phyloP scores from a whole-genome alignment of 148 eudicot species.

The Pharnaceum exiguum region DNA sequence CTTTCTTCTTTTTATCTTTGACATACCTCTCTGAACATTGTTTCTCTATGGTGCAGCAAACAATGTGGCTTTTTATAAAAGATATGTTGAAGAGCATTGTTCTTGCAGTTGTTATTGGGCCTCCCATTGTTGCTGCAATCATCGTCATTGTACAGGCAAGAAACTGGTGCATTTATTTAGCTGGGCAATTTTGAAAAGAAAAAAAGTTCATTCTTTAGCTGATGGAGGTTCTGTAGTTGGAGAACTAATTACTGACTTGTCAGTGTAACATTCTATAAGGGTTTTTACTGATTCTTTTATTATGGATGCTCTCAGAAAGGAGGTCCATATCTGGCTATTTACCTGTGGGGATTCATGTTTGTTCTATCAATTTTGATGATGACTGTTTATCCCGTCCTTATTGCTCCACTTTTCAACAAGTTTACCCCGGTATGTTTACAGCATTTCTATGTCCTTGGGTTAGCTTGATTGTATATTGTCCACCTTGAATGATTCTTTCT shows the following conservation, averaged over 20 bases:
- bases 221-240: neutral
- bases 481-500: neutral
- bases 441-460: neutral
- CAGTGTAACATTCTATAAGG: neutral
- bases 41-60: conserved; percentile 64
- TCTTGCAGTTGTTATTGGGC: conserved; percentile 72
- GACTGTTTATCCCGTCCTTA: conserved; percentile 84
- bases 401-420: conserved; percentile 97
- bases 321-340: conserved; percentile 96
- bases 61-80: conserved; percentile 73
- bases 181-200: too few relatives aligned
- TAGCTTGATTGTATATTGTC: neutral
- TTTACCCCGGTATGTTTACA: conserved; percentile 81
- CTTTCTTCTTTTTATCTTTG: too few relatives aligned
- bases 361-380: conserved; percentile 86
- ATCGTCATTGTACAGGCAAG: conserved; percentile 88
- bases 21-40: conserved; percentile 1
- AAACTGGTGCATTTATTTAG: too few relatives aligned
- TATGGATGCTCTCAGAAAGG: conserved; percentile 73
- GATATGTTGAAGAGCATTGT: conserved; percentile 87
- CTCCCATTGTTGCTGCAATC: conserved; percentile 95
- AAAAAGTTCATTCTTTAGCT: neutral
- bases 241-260: neutral
- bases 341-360: conserved; percentile 97
- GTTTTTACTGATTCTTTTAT: conserved; percentile 3